Evolutionary conservation across 805 yeast genomes (phyloP).

Genomic region (Kuraishia floccosa): DNA sequence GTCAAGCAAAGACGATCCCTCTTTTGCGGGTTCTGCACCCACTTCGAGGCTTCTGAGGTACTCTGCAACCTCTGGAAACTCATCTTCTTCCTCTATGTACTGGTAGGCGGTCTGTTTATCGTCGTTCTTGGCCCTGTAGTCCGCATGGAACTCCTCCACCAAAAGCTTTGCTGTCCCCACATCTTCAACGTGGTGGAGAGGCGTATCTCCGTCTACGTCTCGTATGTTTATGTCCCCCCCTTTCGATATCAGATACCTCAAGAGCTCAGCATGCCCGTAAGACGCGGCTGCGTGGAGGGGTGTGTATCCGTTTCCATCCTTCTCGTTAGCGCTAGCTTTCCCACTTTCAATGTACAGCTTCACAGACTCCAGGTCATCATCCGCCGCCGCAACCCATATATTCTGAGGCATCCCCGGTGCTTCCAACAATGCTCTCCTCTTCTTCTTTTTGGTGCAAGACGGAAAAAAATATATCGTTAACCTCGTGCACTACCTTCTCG

Average conservation of each 20-base stretch:
- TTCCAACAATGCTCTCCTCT: no score
- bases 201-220: conserved; percentile 91
- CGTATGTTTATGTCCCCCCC: conserved; percentile 78
- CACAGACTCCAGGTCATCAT: conserved; percentile 54
- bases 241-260: conserved; percentile 37
- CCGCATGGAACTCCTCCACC: conserved; percentile 60
- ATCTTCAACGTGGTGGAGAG: conserved; percentile 84
- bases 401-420: conserved; percentile 26
- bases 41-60: conserved; percentile 40
- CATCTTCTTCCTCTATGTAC: conserved; percentile 75
- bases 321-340: conserved; percentile 49
- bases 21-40: conserved; percentile 13
- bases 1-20: conserved; percentile 1
- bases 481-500: no score
- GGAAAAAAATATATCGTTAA: no score
- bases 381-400: conserved; percentile 95
- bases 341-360: conserved; percentile 40
- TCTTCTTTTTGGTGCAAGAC: no score
- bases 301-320: conserved; percentile 92
- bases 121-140: conserved; percentile 46
- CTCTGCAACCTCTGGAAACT: conserved; percentile 64
- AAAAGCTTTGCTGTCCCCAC: conserved; percentile 50
- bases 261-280: conserved; percentile 67
- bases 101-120: conserved; percentile 71
- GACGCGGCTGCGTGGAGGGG: conserved; percentile 97